Percentiles rank a stretch among this genome's conserved stretches.
phyloP scores from a whole-genome alignment of 2,329 filamentous ascomycete genomes.

The Sporothrix phasma region DNA sequence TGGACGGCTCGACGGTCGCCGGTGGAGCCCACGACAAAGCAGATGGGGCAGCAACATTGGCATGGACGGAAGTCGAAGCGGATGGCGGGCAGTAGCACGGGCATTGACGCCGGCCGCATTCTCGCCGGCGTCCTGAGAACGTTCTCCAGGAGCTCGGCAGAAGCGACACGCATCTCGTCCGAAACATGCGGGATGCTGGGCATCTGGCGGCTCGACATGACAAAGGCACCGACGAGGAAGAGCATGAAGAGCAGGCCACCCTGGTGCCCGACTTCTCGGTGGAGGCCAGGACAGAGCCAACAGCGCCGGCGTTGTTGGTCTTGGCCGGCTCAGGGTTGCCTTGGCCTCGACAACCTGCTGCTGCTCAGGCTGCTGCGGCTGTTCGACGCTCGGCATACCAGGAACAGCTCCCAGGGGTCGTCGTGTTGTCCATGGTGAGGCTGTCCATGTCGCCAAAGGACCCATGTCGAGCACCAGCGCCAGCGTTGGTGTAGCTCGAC shows the following conservation, averaged over 20 bases:
- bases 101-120: slow-evolving; percentile 8
- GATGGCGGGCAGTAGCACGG: not conserved
- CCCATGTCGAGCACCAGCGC: slow-evolving; percentile 26
- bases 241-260: slow-evolving; percentile 87
- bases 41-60: not conserved
- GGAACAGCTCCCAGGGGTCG: slow-evolving; percentile 68
- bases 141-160: slow-evolving; percentile 66
- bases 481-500: slow-evolving; percentile 39
- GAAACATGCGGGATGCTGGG: slow-evolving; percentile 67
- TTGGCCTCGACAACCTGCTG: slow-evolving; percentile 39
- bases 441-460: slow-evolving; percentile 73
- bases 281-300: slow-evolving; percentile 34
- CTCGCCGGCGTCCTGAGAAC: slow-evolving; percentile 70
- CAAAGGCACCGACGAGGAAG: slow-evolving; percentile 90
- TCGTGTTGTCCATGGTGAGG: slow-evolving; percentile 61
- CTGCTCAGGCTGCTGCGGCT: slow-evolving; percentile 22
- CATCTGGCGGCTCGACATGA: slow-evolving; percentile 75
- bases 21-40: not conserved
- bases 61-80: slow-evolving; percentile 3
- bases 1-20: slow-evolving; percentile 43
- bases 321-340: slow-evolving; percentile 34
- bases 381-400: slow-evolving; percentile 53
- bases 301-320: slow-evolving; percentile 41
- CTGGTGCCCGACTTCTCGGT: slow-evolving; percentile 62
- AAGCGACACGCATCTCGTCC: slow-evolving; percentile 69